These are phyloP conservation scores for Exophiala lecanii-corni DNA, from an alignment of 2,329 filamentous ascomycete species.

Conservation along the genomic window DNA sequence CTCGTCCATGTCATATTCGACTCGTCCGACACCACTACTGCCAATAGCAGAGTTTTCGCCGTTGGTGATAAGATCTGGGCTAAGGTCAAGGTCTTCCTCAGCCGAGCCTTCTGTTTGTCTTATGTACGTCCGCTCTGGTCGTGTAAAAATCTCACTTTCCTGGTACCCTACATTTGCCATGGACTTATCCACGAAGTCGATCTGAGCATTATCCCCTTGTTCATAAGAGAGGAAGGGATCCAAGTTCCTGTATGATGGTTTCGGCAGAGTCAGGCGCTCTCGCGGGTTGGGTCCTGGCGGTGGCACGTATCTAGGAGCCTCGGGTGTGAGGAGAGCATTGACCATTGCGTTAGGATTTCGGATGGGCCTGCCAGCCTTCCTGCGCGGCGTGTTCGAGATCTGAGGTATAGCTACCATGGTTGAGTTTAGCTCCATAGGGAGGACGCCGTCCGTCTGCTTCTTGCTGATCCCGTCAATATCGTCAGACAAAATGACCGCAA, in stretches of 20 bases:
- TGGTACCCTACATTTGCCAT: slow-evolving; percentile 97
- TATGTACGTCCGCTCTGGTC: slow-evolving; percentile 68
- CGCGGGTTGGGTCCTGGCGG: slow-evolving; percentile 47
- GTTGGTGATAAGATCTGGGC: slow-evolving; percentile 52
- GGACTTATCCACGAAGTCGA: slow-evolving; percentile 88
- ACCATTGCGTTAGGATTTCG: slow-evolving; percentile 59
- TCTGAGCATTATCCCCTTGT: slow-evolving; percentile 76
- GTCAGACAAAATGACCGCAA: slow-evolving; percentile 74
- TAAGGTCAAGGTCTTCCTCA: slow-evolving; percentile 59
- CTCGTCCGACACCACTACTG: slow-evolving; percentile 62
- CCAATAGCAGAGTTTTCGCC: slow-evolving; percentile 52
- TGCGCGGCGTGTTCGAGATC: slow-evolving; percentile 65
- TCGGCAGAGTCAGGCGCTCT: slow-evolving; percentile 46
- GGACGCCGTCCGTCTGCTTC: slow-evolving; percentile 26
- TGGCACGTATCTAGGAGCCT: slow-evolving; percentile 48
- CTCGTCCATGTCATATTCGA: slow-evolving; percentile 99
- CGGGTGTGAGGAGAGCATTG: slow-evolving; percentile 55
- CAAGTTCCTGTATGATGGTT: slow-evolving; percentile 43
- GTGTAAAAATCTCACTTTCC: slow-evolving; percentile 83
- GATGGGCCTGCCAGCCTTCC: slow-evolving; percentile 61
- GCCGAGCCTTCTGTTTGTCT: slow-evolving; percentile 58
- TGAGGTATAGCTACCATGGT: slow-evolving; percentile 83
- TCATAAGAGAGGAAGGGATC: slow-evolving; percentile 55
- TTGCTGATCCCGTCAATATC: slow-evolving; percentile 73
- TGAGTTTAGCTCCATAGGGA: background rate